Percentiles rank a stretch among this genome's conserved stretches.
Evolutionary conservation across 306 rosid genomes (phyloP).

Genomic region (Medicago lupulina): DNA sequence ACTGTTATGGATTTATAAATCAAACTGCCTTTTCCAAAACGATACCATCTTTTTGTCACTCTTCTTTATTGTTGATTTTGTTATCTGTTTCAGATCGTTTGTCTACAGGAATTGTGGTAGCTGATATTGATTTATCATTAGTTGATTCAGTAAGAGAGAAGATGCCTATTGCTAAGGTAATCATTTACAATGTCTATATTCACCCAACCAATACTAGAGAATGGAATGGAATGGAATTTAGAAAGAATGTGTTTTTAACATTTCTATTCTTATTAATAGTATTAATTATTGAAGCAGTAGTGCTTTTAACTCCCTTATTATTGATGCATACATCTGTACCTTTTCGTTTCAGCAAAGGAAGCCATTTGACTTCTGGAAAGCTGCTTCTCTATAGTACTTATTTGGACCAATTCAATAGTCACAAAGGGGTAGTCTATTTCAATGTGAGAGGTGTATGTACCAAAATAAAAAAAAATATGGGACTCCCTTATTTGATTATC

Average conservation of each 20-base stretch:
- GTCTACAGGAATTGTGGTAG: constrained; percentile 81
- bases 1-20: not conserved
- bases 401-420: constrained; percentile 17
- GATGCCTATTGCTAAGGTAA: constrained; percentile 88
- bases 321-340: constrained; percentile 7
- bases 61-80: constrained; percentile 23
- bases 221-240: not conserved
- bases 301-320: constrained; percentile 12
- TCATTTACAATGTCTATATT: constrained; percentile 10
- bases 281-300: not conserved
- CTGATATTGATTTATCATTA: constrained; percentile 81
- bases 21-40: not conserved
- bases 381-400: constrained; percentile 60
- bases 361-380: constrained; percentile 79
- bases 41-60: not conserved
- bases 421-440: not conserved
- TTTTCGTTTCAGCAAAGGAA: constrained; percentile 82
- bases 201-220: not conserved
- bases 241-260: not conserved
- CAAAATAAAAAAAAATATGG: constrained; percentile 32
- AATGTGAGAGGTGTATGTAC: constrained; percentile 15
- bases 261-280: not conserved
- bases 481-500: constrained; percentile 20
- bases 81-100: constrained; percentile 66
- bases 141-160: constrained; percentile 79